phyloP scores from a whole-genome alignment of 179 eudicot species.

The Amaranthus tricolor region DNA sequence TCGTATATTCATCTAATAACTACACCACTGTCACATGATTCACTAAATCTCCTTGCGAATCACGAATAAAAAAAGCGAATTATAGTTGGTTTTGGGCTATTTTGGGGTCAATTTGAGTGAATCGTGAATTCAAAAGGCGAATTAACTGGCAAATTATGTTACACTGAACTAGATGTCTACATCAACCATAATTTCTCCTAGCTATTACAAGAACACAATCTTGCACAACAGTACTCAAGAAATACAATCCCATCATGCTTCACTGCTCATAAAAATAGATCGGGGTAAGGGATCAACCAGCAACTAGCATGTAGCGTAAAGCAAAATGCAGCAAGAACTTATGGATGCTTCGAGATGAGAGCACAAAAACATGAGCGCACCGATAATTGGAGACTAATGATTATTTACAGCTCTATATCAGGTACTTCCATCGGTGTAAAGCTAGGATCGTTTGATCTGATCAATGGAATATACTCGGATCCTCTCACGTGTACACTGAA shows the following conservation, averaged over 20 bases:
- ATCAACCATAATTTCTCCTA: too few species aligned
- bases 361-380: not conserved
- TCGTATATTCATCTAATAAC: too few species aligned
- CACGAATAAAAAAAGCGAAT: too few species aligned
- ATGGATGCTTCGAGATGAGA: not conserved
- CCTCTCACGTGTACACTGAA: slow-evolving; percentile 93
- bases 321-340: not conserved
- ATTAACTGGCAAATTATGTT: too few species aligned
- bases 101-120: too few species aligned
- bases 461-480: slow-evolving; percentile 78
- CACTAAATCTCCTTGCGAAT: too few species aligned
- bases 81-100: too few species aligned
- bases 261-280: not conserved
- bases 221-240: not conserved
- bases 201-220: not conserved
- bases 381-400: not conserved
- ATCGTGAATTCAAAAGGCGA: too few species aligned
- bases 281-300: not conserved
- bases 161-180: too few species aligned
- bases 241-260: not conserved
- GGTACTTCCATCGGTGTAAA: slow-evolving; percentile 57
- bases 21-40: too few species aligned
- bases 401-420: slow-evolving; percentile 47
- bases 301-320: not conserved
- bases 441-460: slow-evolving; percentile 62